These are phyloP conservation scores for Euphorbia peplus DNA, from an alignment of 345 rosid genomes.

Conservation along the genomic window DNA sequence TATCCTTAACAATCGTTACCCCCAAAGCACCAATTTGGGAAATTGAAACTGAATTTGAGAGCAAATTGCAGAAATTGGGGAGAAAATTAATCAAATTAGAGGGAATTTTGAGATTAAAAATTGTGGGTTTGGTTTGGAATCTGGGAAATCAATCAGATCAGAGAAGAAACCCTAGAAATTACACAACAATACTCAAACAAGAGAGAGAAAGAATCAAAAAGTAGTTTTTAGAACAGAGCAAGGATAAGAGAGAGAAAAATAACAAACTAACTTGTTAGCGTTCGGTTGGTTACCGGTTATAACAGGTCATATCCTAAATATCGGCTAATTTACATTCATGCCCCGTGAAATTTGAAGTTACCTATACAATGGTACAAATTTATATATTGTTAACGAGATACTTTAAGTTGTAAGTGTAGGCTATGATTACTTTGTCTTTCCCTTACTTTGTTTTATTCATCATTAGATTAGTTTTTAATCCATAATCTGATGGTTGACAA, in stretches of 20 bases:
- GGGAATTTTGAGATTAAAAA: conserved; percentile 17
- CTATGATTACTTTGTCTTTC: no score
- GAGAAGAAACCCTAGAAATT: conserved; percentile 20
- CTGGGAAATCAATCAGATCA: conserved; percentile 15
- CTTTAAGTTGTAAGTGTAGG: no score
- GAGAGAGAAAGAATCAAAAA: conserved; percentile 22
- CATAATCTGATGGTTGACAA: no score
- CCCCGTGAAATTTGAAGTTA: no score
- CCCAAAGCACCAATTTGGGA: not conserved
- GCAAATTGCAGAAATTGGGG: not conserved
- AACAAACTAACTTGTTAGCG: conserved; percentile 33
- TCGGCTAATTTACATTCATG: no score
- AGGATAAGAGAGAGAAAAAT: conserved; percentile 18
- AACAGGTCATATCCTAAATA: conserved; percentile 57
- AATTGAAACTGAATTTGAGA: not conserved
- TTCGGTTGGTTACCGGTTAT: conserved; percentile 68
- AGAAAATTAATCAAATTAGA: conserved; percentile 14
- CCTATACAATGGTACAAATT: no score
- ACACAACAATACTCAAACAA: not conserved
- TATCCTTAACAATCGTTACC: not conserved
- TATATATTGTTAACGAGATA: no score
- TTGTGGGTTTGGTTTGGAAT: not conserved
- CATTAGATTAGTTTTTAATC: no score
- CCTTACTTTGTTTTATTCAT: no score
- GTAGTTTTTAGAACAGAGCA: conserved; percentile 18